Base-by-base conservation (phyloP, 2,329 filamentous ascomycete species). In the Volutella citrinella region DNA sequence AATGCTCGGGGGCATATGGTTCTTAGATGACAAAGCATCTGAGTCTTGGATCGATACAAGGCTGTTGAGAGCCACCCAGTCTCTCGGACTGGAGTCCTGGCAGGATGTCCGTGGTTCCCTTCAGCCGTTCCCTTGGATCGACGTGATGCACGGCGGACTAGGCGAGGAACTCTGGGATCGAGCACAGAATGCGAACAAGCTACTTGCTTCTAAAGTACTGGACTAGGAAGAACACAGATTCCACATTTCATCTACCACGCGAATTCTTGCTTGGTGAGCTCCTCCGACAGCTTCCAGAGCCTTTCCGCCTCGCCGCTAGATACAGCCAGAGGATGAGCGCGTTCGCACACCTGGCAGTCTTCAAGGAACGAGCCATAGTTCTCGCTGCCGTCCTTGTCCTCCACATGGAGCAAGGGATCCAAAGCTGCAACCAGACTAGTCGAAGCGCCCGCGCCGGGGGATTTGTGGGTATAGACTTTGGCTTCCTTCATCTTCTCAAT, bases 241-340 rank as follows among this genome's bases (percentile, higher is more conserved):
- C 11, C 7, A 14, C n/a, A n/a, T n/a, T n/a, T n/a, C 13, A 30
- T n/a, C 18, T 36, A 48, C 45, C 55, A 61, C 6, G 24, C 28
- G 37, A 62, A 63, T 8, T 52, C 42, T 38, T 62, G 38, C 6
- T 52, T 49, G 4, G 61, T 56, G 11, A 62, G 39, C 31, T 59
- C 43, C 50, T 63, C 58, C 5, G 56, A 59, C 18, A 59, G 27
- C 25, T 45, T 53, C 59, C 61, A 64, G 30, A 63, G 31, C 34
- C 42, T 54, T 25, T 60, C 56, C 0, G 59, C 61, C 7, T 54
- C 51, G n/a, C 52, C 45, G 7, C 40, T 49, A 15, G 49, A 48
- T 10, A 50, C 40, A 1, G 50, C 40, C 16, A 40, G 20, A 12
- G 40, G 39, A 2, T 21, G 35, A 2, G 40, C 34, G 11, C 38